Base-by-base conservation (phyloP, 2,329 filamentous ascomycete genomes). In the Zymoseptoria pseudotritici region DNA sequence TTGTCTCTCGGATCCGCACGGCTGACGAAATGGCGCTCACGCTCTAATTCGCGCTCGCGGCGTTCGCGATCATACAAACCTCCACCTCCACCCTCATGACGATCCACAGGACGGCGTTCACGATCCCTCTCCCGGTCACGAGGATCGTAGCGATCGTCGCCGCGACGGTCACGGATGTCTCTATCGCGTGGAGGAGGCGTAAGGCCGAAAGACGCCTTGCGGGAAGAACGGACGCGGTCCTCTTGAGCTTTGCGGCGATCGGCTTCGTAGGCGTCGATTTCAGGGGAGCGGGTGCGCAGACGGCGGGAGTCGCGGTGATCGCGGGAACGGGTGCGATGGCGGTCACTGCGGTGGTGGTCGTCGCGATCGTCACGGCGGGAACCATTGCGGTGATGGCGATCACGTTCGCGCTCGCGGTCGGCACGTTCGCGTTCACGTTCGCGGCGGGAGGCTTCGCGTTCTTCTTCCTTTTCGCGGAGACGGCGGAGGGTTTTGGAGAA, bases 401-500 rank as follows among this genome's bases (percentile, higher is more conserved):
- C 70, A 20, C 69, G 61, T 64, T 74, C 74, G 65, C 76, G 74
- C 31, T 62, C 62, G 29, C 61, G 58, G 11, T 60, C 51, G 19
- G 53, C 55, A 21, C 59, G 57, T 29, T 59, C 54, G 24, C 59
- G 56, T 46, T 64, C 60, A 58, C 76, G 75, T 58, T 80, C 79
- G 58, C 78, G 76, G 54, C 84, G 82, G 59, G 70, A 77, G 61
- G 96, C 91, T 31, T 79, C 79, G 65, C 95, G 91, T 58, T 95
- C 90, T 11, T 53, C 52, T 66, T 95, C 90, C 72, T 92, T 92
- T 68, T 97, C 93, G 72, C 87, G 90, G n/a, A 97, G 79, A 55
- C 94, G 90, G 63, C 90, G 89, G 67, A 97, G 86, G 69, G 91
- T 85, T 77, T 96, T 97, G 60, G 97, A 92, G 76, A 97, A 97